Conservation (phyloP, 2,329 filamentous ascomycete species). For the Elsinoe ampelina region DNA sequence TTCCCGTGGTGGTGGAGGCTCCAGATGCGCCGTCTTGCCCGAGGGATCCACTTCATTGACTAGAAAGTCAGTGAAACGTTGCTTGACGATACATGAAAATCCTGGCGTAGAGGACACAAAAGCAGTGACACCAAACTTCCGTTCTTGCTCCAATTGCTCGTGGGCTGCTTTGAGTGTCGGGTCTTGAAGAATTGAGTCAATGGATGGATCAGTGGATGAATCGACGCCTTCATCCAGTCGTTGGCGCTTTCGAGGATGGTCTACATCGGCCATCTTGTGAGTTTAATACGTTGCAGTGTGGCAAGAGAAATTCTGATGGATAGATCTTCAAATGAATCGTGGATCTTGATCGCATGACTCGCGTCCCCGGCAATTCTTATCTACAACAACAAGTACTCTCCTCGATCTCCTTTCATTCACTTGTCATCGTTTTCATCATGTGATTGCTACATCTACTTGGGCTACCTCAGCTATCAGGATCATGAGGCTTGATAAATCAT, state of each 20-base stretch:
- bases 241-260: slow-evolving; percentile 13
- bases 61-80: slow-evolving; percentile 81
- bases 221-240: neutral
- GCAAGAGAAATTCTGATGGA: neutral
- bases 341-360: neutral
- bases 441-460: no score
- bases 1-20: slow-evolving; percentile 26
- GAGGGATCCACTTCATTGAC: slow-evolving; percentile 79
- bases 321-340: neutral
- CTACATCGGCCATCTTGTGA: slow-evolving; percentile 1
- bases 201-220: neutral
- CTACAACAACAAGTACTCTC: no score
- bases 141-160: slow-evolving; percentile 32
- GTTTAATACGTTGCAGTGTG: neutral
- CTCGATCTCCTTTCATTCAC: no score
- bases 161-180: slow-evolving; percentile 11
- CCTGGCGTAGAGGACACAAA: slow-evolving; percentile 52
- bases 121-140: slow-evolving; percentile 50
- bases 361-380: neutral
- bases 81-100: slow-evolving; percentile 58
- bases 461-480: no score
- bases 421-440: no score
- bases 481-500: no score
- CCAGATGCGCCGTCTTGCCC: slow-evolving; percentile 67
- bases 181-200: neutral